Percentiles rank a stretch among this genome's conserved stretches.
Evolutionary conservation across 306 rosid genomes (phyloP).

Genomic region (Quercus robur): DNA sequence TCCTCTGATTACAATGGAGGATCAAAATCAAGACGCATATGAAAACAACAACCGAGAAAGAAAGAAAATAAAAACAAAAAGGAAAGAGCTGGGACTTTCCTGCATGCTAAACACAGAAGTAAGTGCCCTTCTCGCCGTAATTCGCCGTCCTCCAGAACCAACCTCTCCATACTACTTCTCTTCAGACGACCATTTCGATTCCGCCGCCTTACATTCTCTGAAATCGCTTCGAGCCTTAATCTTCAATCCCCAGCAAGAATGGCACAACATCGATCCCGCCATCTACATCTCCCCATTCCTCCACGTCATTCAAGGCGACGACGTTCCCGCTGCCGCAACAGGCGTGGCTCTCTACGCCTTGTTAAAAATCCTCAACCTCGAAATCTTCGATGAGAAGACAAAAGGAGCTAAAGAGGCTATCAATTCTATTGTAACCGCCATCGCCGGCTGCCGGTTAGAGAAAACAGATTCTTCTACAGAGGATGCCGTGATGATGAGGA

Average conservation of each 20-base stretch:
- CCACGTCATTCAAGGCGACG: conserved; percentile 71
- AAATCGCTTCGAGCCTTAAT: conserved; percentile 74
- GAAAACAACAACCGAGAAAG: neutral
- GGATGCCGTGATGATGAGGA: conserved; percentile 85
- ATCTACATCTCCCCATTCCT: conserved; percentile 71
- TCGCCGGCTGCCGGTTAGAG: conserved; percentile 67
- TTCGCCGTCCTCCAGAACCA: conserved; percentile 57
- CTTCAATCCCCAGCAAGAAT: conserved; percentile 73
- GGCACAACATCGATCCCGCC: conserved; percentile 75
- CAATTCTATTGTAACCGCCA: conserved; percentile 42
- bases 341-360: conserved; percentile 71
- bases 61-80: conserved; percentile 19
- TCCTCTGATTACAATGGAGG: conserved; percentile 9
- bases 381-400: conserved; percentile 59
- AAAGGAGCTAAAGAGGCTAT: conserved; percentile 65
- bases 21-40: conserved; percentile 4
- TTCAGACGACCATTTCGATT: conserved; percentile 44
- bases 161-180: conserved; percentile 22
- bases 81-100: conserved; percentile 64
- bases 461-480: conserved; percentile 63
- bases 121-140: conserved; percentile 70
- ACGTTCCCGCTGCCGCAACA: conserved; percentile 70
- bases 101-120: conserved; percentile 94
- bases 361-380: conserved; percentile 61
- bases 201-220: conserved; percentile 48